Conservation (phyloP, 2,329 filamentous ascomycete genomes). For the Colletotrichum gloeosporioides region DNA sequence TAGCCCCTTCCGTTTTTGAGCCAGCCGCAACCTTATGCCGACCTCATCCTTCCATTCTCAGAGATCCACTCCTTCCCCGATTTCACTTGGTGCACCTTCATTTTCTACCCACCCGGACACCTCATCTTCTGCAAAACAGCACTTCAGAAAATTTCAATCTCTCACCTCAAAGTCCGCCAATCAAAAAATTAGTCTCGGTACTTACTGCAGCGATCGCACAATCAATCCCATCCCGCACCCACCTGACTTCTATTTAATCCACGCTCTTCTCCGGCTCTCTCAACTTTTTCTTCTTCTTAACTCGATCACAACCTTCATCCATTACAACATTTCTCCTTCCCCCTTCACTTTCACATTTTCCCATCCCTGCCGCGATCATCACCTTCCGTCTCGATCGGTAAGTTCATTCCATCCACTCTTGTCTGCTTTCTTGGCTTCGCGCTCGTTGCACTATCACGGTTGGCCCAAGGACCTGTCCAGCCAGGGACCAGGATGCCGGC, state of each 20-base stretch:
- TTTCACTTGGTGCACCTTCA: background rate
- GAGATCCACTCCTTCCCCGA: background rate
- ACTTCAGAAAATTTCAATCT: background rate
- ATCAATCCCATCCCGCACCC: background rate
- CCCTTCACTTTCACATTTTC: background rate
- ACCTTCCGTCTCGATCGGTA: background rate
- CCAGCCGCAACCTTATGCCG: too few relatives aligned
- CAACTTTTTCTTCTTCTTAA: background rate
- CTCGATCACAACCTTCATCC: background rate
- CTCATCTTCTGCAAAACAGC: background rate
- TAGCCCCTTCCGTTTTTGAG: too few relatives aligned
- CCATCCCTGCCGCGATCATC: background rate
- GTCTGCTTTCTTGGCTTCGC: background rate
- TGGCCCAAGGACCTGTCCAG: background rate
- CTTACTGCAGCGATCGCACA: background rate
- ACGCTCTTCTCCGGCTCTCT: background rate
- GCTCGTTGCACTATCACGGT: background rate
- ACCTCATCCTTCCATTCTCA: too few relatives aligned
- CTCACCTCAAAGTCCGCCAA: background rate
- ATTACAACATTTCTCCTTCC: too few relatives aligned
- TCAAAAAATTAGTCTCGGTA: background rate
- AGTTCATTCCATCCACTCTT: background rate
- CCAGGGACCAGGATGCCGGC: background rate
- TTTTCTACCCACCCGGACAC: too few relatives aligned
- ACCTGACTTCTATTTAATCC: background rate